Percentiles rank a stretch among this genome's conserved stretches.
Conservation (phyloP, 805 yeast species). For the Candida hungchunana region DNA sequence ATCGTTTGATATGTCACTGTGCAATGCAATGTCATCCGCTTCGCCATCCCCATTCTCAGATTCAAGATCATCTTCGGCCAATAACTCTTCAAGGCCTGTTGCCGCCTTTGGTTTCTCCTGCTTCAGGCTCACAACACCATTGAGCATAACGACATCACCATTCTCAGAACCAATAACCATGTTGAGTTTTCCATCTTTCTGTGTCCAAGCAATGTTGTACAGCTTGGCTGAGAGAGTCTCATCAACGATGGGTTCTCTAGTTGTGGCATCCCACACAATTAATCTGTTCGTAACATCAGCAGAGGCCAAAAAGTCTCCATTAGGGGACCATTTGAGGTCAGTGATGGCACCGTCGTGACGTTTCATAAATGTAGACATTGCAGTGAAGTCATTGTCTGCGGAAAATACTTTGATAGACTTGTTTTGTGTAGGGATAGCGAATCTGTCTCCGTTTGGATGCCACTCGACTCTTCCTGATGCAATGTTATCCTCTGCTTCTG, state of each 20-base stretch:
- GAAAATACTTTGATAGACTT: slow-evolving; percentile 42
- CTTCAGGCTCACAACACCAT: slow-evolving; percentile 29
- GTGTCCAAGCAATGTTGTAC: slow-evolving; percentile 34
- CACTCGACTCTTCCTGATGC: slow-evolving; percentile 57
- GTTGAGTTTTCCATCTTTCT: slow-evolving; percentile 21
- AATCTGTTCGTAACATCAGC: slow-evolving; percentile 48
- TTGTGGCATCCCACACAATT: slow-evolving; percentile 50
- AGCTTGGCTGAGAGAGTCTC: slow-evolving; percentile 28
- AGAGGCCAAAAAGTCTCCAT: slow-evolving; percentile 57
- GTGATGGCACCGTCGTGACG: slow-evolving; percentile 26
- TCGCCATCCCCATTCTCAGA: slow-evolving; percentile 22
- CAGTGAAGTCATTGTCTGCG: slow-evolving; percentile 12
- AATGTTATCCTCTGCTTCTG: slow-evolving; percentile 34
- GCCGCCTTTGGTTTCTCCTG: too few species aligned
- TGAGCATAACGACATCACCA: slow-evolving; percentile 36
- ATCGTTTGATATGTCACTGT: slow-evolving; percentile 22
- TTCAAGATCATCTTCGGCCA: slow-evolving; percentile 19
- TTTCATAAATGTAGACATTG: slow-evolving; percentile 21
- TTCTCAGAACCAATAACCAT: slow-evolving; percentile 33
- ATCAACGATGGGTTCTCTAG: slow-evolving; percentile 31
- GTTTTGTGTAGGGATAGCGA: slow-evolving; percentile 60
- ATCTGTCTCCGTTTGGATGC: slow-evolving; percentile 64
- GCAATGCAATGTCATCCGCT: slow-evolving; percentile 27
- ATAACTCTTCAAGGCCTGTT: too few species aligned
- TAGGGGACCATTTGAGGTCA: slow-evolving; percentile 52